These are phyloP conservation scores for Rubia yunnanensis DNA, from an alignment of 257 asterid species.

Conservation along the genomic window DNA sequence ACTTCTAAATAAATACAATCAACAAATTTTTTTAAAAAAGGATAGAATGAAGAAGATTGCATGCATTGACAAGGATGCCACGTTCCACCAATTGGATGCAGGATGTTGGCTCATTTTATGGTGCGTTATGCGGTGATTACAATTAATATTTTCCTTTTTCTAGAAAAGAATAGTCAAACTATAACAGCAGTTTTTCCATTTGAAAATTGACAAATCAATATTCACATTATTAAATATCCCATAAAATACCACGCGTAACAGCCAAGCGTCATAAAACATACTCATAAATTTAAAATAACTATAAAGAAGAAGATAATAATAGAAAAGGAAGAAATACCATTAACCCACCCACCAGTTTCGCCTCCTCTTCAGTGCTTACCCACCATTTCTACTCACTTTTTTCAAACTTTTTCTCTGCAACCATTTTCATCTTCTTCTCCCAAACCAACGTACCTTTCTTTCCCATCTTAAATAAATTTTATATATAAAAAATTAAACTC, in stretches of 20 bases:
- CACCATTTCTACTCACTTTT: conserved; percentile 21
- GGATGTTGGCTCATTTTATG: conserved; percentile 6
- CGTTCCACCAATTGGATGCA: conserved; percentile 25
- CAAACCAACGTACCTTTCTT: background rate
- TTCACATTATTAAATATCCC: conserved; percentile 11
- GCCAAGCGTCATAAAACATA: conserved; percentile 30
- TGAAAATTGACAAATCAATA: background rate
- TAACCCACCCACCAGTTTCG: conserved; percentile 72
- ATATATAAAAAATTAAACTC: no score
- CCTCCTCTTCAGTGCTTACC: conserved; percentile 60
- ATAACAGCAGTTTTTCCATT: conserved; percentile 5
- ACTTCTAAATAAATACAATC: background rate
- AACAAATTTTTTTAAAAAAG: no score
- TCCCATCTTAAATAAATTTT: background rate
- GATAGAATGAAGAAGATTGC: background rate
- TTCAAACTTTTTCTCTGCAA: conserved; percentile 11
- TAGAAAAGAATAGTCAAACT: conserved; percentile 32
- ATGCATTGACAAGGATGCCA: conserved; percentile 13
- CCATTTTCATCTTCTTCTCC: conserved; percentile 8
- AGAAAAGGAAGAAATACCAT: conserved; percentile 26
- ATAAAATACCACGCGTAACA: conserved; percentile 37
- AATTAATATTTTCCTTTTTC: background rate
- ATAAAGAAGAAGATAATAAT: background rate
- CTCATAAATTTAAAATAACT: background rate
- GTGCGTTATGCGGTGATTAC: conserved; percentile 5